Evolutionary conservation across 805 yeast species (phyloP).

Genomic region (Lachancea nothofagi): DNA sequence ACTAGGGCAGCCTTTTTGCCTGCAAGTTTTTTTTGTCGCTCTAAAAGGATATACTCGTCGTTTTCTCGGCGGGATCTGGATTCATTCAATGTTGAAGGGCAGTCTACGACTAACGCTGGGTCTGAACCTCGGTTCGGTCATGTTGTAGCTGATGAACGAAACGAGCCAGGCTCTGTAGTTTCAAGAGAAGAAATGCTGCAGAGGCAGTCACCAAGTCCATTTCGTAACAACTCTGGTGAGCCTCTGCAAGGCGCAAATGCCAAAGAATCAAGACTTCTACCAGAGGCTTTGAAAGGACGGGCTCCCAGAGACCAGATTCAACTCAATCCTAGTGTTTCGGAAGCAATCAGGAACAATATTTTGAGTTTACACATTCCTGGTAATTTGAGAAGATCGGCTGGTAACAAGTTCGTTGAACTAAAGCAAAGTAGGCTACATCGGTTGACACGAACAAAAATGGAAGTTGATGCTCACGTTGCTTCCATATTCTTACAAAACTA

Average conservation of each 20-base stretch:
- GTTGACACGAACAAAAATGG: slow-evolving; percentile 40
- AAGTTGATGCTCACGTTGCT: slow-evolving; percentile 76
- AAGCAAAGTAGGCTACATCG: slow-evolving; percentile 50
- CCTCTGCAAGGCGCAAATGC: slow-evolving; percentile 18
- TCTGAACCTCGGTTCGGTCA: slow-evolving; percentile 10
- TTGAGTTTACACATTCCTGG: slow-evolving; percentile 57
- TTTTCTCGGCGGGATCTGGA: slow-evolving; percentile 8
- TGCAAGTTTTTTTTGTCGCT: slow-evolving; percentile 1
- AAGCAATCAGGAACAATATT: slow-evolving; percentile 59
- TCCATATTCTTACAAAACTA: slow-evolving; percentile 78
- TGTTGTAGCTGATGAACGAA: slow-evolving; percentile 11
- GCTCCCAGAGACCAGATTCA: slow-evolving; percentile 43
- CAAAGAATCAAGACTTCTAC: slow-evolving; percentile 43
- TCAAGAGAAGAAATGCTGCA: slow-evolving; percentile 34
- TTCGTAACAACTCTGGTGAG: slow-evolving; percentile 11
- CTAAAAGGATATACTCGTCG: neutral
- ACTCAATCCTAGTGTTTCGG: slow-evolving; percentile 53
- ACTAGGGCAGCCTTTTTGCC: neutral
- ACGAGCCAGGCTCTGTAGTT: slow-evolving; percentile 25
- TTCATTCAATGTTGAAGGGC: neutral
- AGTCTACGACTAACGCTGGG: neutral
- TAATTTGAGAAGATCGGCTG: slow-evolving; percentile 56
- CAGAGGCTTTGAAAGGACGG: slow-evolving; percentile 52
- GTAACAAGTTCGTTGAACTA: slow-evolving; percentile 47
- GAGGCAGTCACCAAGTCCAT: slow-evolving; percentile 10